Evolutionary conservation across 2,329 filamentous ascomycete genomes (phyloP), one percentile per base, ranked within the genome.

Genomic region (Cladosporium oxysporum): DNA sequence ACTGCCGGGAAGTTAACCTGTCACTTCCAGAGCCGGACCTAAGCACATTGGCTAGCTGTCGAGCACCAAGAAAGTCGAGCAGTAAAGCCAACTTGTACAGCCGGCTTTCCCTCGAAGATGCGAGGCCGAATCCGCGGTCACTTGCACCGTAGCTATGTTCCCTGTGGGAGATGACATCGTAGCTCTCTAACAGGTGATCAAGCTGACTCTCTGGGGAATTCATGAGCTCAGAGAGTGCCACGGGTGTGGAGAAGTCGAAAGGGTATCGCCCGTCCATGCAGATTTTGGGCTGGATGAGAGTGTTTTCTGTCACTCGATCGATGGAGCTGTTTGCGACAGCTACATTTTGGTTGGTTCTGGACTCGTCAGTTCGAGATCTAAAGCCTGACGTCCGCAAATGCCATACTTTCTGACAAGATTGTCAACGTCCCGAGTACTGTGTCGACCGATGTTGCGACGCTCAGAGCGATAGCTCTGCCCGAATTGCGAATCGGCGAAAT

Each of bases 241-340:
- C 69, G 66, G 63, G 70, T 1, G 63, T 62, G 28, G 69, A 66
- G 63, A 78, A 78, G 16, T 73, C 70, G 5, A 61, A 41, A 8
- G 77, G 77, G 55, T 76, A 78, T n/a, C 68, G 66, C 3, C 73
- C 74, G 44, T 75, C 71, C 5, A 44, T 41, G 37, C 70, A 70
- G 69, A 77, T 72, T 70, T 75, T 77, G 1, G 77, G 76, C 58
- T 78, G 74, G 23, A 79, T 47, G 33, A 76, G 72, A 10, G 69
- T 71, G 58, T 73, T 72, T 50, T 61, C 65, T 31, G 71, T 67
- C 0, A 66, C 60, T 41, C 62, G 65, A 18, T 64, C 65, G 60
- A 77, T 71, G 21, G 72, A 66, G 28, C 71, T 67, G 64, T 78
- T 78, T 26, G 72, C 71, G 26, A 74, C 66, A 5, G 66, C 69